phyloP scores from a whole-genome alignment of 2,329 filamentous ascomycete genomes.

The Arthrobotrys conoides region DNA sequence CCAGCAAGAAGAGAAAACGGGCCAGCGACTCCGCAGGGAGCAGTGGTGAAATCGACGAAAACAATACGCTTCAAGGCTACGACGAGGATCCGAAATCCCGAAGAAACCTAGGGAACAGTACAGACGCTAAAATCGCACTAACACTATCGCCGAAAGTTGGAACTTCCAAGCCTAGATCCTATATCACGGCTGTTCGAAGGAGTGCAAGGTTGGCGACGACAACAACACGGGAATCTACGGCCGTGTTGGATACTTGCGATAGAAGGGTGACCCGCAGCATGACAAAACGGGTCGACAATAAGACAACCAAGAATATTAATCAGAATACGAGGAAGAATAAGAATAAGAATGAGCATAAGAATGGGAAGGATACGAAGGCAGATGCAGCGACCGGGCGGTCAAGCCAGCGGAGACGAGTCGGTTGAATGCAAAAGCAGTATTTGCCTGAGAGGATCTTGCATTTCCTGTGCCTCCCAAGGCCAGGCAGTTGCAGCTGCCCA shows the following conservation, averaged over 20 bases:
- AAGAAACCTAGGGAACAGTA: neutral
- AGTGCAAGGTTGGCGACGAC: conserved; percentile 10
- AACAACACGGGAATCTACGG: conserved; percentile 40
- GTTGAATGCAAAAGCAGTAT: conserved; percentile 37
- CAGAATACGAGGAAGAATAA: neutral
- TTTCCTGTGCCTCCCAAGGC: conserved; percentile 34
- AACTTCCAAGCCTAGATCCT: conserved; percentile 30
- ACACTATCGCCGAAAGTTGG: conserved; percentile 34
- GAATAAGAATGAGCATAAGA: conserved; percentile 6
- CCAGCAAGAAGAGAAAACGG: conserved; percentile 52
- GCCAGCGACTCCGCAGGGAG: conserved; percentile 47
- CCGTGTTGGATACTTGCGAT: conserved; percentile 57
- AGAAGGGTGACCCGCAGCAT: conserved; percentile 55
- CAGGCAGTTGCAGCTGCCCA: conserved; percentile 32
- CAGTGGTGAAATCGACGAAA: conserved; percentile 10
- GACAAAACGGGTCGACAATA: conserved; percentile 30
- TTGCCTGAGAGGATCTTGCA: conserved; percentile 30
- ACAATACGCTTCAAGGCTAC: conserved; percentile 19
- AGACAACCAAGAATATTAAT: conserved; percentile 5
- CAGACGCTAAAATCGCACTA: conserved; percentile 15
- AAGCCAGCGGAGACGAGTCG: conserved; percentile 57
- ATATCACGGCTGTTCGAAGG: conserved; percentile 11
- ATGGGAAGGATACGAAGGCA: conserved; percentile 17
- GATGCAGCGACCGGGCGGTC: conserved; percentile 39
- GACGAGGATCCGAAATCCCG: conserved; percentile 2